Evolutionary conservation across 208 protist species (phyloP), one percentile per base, ranked within the genome.

Genomic region (Trypanosoma cruzi): DNA sequence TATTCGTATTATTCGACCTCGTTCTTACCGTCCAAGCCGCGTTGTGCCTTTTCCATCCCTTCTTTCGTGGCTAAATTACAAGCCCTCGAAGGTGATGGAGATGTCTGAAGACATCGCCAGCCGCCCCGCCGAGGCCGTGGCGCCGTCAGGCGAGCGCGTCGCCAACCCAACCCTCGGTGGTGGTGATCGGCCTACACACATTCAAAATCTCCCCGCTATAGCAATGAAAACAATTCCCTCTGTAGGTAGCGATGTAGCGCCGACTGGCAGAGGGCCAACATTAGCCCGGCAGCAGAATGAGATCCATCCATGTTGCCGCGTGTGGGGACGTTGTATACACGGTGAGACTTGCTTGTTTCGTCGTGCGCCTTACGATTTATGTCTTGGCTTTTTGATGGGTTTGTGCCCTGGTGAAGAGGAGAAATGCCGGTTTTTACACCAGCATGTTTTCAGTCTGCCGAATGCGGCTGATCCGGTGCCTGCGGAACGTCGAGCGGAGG

Each of bases 61-160:
- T 54, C 78, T 94, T 44, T 92, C 89, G 46, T 94, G 89, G 86
- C 77, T 94, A 16, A 80, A 89, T 66, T 94, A 94, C 79, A 82
- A 75, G 61, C 89, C 89, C 6, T 64, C 74, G 22, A 64, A 77
- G 58, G 89, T 85, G 59, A 86, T 83, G 71, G 73, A 82, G 63
- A 74, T 94, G 54, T 64, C 84, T 1, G 80, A 88, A 34, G 85
- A 94, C 58, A 82, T 92, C n/a, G 59, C 87, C 48, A 66, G 79
- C 59, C 86, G 89, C 28, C 85, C 85, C 36, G 89, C 86, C 2
- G 86, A 92, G 76, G 89, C 84, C n/a, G 89, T 91, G 36, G 84
- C 84, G n/a, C 89, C 89, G 16, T 94, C 89, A 7, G 86, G 84
- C 1, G 76, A 87, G 22, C 89, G 89, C 44, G 73, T 88, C 44